phyloP scores from a whole-genome alignment of 805 yeast species.

The Sugiyamaella valdiviana region DNA sequence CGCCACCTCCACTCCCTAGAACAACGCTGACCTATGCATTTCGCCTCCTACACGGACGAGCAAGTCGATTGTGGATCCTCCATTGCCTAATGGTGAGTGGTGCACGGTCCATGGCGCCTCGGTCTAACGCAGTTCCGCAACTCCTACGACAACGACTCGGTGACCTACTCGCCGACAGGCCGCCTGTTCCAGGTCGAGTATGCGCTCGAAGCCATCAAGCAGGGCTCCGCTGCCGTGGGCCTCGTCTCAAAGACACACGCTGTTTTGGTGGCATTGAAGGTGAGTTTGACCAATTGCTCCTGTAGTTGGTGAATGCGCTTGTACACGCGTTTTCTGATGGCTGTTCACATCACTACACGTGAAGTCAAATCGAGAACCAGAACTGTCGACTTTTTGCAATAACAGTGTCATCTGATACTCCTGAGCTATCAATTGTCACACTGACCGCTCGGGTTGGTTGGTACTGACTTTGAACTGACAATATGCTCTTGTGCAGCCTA shows the following conservation, averaged over 20 bases:
- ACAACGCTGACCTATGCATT: background rate
- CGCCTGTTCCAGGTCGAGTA: constrained; percentile 84
- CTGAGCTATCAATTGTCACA: background rate
- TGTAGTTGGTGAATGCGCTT: too few relatives aligned
- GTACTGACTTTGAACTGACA: too few relatives aligned
- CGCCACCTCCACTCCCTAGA: background rate
- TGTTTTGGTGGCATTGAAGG: constrained; percentile 84
- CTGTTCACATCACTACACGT: background rate
- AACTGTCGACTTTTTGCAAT: too few relatives aligned
- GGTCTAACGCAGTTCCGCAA: constrained; percentile 67
- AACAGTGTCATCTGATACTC: too few relatives aligned
- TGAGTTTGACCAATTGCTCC: constrained; percentile 7
- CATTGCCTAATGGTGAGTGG: background rate
- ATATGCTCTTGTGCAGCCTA: too few relatives aligned
- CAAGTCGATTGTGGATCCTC: background rate
- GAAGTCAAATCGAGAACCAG: too few relatives aligned
- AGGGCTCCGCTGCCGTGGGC: constrained; percentile 97
- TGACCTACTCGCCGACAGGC: constrained; percentile 94
- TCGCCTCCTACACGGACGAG: background rate
- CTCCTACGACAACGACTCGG: constrained; percentile 97
- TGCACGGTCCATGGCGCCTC: background rate
- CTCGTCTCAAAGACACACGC: constrained; percentile 79
- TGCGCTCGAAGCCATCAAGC: constrained; percentile 93
- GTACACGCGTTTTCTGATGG: background rate
- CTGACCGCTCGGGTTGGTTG: too few relatives aligned